phyloP scores from a whole-genome alignment of 345 rosid genomes.

The Hypericum perforatum region DNA sequence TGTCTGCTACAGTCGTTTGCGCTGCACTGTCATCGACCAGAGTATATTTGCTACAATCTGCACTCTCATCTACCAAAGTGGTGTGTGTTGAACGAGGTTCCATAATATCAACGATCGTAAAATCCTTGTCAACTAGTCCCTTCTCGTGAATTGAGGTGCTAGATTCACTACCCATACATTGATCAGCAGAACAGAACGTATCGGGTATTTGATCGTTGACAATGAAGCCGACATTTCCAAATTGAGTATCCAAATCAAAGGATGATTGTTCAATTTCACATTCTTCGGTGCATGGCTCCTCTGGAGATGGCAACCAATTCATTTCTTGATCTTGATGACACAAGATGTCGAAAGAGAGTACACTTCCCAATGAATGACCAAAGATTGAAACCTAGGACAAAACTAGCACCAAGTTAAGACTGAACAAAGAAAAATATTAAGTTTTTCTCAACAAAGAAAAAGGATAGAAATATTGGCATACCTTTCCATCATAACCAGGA shows the following conservation, averaged over 20 bases:
- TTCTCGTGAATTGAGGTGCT: constrained; percentile 19
- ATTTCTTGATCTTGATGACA: constrained; percentile 87
- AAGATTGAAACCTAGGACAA: constrained; percentile 66
- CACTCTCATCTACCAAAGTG: constrained; percentile 9
- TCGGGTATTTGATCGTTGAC: constrained; percentile 16
- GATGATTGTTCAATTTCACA: constrained; percentile 30
- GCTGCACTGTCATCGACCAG: too few species aligned
- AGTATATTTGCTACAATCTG: background rate
- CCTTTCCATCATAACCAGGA: constrained; percentile 97
- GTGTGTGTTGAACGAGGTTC: constrained; percentile 20
- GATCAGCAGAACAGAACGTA: constrained; percentile 17
- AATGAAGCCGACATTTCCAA: constrained; percentile 20
- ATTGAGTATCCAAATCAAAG: constrained; percentile 14
- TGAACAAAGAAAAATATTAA: background rate
- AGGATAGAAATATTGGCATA: constrained; percentile 20
- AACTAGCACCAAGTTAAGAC: background rate
- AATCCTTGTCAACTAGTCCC: constrained; percentile 21
- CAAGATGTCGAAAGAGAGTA: constrained; percentile 90
- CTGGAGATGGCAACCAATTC: constrained; percentile 67
- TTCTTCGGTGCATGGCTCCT: constrained; percentile 58
- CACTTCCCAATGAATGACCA: constrained; percentile 98
- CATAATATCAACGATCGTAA: constrained; percentile 14
- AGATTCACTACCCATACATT: constrained; percentile 20
- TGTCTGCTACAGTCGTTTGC: constrained; percentile 23
- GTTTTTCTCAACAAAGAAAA: constrained; percentile 8